Percentiles rank a stretch among this genome's conserved stretches.
Conservation (phyloP, 768 basidiomycete species). For the Termitomyces bulborhizus region DNA sequence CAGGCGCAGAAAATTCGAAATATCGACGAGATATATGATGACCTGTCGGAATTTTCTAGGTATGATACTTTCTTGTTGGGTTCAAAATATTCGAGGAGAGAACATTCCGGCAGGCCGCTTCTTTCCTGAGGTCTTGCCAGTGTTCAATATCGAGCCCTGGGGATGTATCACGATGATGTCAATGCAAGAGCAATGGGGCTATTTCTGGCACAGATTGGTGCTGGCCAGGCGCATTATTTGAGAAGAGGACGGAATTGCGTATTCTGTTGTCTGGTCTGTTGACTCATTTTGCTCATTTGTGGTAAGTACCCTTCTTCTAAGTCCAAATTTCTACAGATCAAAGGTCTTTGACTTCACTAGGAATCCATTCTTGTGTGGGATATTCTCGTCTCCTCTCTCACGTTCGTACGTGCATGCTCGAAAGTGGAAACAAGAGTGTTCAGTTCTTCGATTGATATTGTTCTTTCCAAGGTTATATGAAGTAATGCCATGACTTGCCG, state of each 20-base stretch:
- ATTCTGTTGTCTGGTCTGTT: conserved; percentile 10
- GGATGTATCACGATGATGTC: conserved; percentile 10
- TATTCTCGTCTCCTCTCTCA: conserved; percentile 13
- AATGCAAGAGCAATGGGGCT: conserved; percentile 4
- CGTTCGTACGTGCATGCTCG: background rate
- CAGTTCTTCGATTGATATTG: conserved; percentile 7
- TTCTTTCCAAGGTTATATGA: conserved; percentile 13
- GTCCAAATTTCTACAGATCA: background rate
- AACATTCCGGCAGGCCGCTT: background rate
- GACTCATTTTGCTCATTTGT: conserved; percentile 9
- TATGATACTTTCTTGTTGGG: background rate
- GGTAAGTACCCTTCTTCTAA: background rate
- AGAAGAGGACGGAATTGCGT: conserved; percentile 9
- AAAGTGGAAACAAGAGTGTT: conserved; percentile 1
- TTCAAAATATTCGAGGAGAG: background rate
- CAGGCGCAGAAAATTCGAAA: conserved; percentile 12
- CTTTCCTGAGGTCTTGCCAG: too few species aligned
- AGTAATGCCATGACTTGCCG: conserved; percentile 2
- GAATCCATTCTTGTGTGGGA: conserved; percentile 11
- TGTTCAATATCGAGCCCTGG: too few species aligned
- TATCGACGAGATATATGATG: conserved; percentile 13
- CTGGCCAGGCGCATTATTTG: conserved; percentile 9
- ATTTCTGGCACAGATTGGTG: conserved; percentile 12
- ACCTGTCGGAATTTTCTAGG: conserved; percentile 20
- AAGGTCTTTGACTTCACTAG: background rate